Conservation (phyloP, 1,284 basidiomycete species). For the Ustanciosporium gigantosporum region DNA sequence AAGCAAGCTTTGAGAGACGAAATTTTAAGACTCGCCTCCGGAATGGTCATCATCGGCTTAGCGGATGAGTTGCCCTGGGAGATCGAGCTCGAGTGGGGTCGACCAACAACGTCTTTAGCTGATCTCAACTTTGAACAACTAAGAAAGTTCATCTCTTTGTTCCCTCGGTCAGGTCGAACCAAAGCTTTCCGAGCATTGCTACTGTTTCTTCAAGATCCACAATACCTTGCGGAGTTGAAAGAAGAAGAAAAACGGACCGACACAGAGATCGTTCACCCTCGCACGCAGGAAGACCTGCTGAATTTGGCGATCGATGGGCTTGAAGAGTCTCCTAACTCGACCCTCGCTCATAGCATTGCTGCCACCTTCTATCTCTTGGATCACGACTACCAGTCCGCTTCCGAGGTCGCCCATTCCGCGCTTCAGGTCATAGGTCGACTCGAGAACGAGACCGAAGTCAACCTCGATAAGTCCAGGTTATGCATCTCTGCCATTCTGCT, state of each 20-base stretch:
- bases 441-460: constrained; percentile 68
- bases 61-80: constrained; percentile 79
- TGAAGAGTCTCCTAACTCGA: constrained; percentile 67
- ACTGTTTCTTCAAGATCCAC: constrained; percentile 43
- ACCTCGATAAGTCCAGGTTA: constrained; percentile 73
- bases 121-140: constrained; percentile 71
- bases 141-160: constrained; percentile 71
- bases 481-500: constrained; percentile 71
- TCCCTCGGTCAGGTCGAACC: constrained; percentile 66
- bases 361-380: constrained; percentile 75
- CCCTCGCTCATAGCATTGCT: constrained; percentile 74
- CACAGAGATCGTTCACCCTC: constrained; percentile 15
- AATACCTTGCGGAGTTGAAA: constrained; percentile 33
- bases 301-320: constrained; percentile 65
- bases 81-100: constrained; percentile 76
- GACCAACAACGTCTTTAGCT: constrained; percentile 71
- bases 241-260: constrained; percentile 33
- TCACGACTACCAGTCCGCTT: constrained; percentile 68
- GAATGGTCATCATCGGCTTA: constrained; percentile 74
- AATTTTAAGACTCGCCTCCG: constrained; percentile 72
- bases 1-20: constrained; percentile 69
- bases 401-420: constrained; percentile 38
- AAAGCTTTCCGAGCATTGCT: constrained; percentile 40
- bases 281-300: constrained; percentile 39
- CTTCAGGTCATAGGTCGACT: constrained; percentile 14